Base-by-base conservation (phyloP, 2,329 filamentous ascomycete species). In the Fusarium pseudograminearum region DNA sequence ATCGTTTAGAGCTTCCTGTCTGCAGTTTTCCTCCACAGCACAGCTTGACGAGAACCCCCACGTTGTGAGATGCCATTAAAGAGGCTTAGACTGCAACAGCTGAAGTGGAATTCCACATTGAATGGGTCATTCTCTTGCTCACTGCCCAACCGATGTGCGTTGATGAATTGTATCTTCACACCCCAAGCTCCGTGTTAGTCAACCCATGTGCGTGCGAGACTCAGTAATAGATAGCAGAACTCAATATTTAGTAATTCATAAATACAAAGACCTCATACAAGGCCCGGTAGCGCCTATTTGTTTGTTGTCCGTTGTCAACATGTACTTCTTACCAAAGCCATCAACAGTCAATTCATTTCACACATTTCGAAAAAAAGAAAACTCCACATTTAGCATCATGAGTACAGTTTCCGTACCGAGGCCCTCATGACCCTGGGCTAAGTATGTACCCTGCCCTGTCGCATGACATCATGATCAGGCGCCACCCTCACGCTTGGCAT, bases 401-500 rank as follows among this genome's bases (percentile, higher is more conserved):
- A 54, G 58, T 41, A 51, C 47, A 34, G 33, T 38, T 20, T 51
- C 47, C 10, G 47, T 36, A 57, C 66, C 44, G 36, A 70, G 61
- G 61, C 67, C 59, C 67, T 58, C 67, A 67, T 69, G 56, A 70
- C 48, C 61, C 47, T 15, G n/a, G 47, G 22, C 33, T 36, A 24
- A 5, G n/a, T 38, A 18, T 11, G 40, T 24, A 24, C 24, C 33
- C 47, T 40, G 33, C 18, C 33, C 34, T 40, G 38, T 58, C 60
- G 42, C 52, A 73, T 73, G 73, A 74, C 73, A 73, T 74, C 70
- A 67, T 65, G 60, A 58, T 83, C 73, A 90, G 67, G 88, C 87
- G 68, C 87, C 87, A 33, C 87, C 87, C 79, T 89, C 87, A 31
- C 87, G 82, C 80, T 89, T 89, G 62, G 87, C 87, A 72, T 89